phyloP scores from a whole-genome alignment of 345 rosid species.

The Salix suchowensis region DNA sequence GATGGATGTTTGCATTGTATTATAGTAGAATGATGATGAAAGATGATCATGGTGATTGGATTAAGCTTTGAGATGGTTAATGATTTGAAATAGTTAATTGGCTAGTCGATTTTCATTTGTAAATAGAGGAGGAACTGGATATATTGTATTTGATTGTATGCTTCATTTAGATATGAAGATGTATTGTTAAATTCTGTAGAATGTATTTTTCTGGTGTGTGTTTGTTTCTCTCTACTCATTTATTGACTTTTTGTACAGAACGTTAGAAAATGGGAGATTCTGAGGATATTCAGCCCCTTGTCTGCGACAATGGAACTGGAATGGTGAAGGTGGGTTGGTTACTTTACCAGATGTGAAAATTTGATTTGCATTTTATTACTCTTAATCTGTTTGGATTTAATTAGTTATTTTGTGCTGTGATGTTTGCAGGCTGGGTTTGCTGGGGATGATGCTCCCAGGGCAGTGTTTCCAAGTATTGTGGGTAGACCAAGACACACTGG shows the following conservation, averaged over 20 bases:
- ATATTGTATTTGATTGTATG: no score
- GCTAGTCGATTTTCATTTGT: no score
- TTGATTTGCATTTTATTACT: neutral
- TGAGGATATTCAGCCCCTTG: slow-evolving; percentile 85
- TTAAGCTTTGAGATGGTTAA: no score
- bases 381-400: neutral
- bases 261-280: slow-evolving; percentile 72
- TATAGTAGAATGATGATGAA: no score
- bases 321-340: slow-evolving; percentile 58
- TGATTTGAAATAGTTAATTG: no score
- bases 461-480: slow-evolving; percentile 64
- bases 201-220: neutral
- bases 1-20: no score
- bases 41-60: no score
- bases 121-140: no score
- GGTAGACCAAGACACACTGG: slow-evolving; percentile 73
- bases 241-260: neutral
- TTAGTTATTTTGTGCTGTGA: neutral
- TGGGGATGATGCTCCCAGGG: slow-evolving; percentile 68
- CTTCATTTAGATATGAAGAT: no score
- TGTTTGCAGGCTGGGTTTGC: slow-evolving; percentile 64
- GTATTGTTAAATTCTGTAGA: neutral
- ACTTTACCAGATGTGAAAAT: neutral
- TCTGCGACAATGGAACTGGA: slow-evolving; percentile 74
- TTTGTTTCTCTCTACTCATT: neutral